Evolutionary conservation across 2,329 filamentous ascomycete genomes (phyloP).

Genomic region (Cytospora paraplurivora): DNA sequence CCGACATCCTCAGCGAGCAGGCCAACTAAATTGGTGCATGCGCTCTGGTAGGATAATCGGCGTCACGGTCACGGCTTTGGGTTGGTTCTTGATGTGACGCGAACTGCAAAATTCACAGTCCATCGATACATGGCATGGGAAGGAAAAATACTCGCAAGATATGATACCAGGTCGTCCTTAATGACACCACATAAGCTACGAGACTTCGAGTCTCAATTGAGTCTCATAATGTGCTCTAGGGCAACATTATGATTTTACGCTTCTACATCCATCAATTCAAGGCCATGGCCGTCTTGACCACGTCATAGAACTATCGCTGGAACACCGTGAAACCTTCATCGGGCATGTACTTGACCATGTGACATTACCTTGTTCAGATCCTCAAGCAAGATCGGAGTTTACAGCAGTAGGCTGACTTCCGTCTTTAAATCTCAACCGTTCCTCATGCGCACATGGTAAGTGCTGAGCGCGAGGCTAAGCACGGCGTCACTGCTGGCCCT

Average conservation of each 20-base stretch:
- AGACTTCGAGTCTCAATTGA: slow-evolving; percentile 6
- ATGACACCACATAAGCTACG: slow-evolving; percentile 15
- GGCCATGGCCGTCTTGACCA: slow-evolving; percentile 20
- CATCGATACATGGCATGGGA: slow-evolving; percentile 22
- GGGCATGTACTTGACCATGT: too few relatives aligned
- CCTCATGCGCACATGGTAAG: too few relatives aligned
- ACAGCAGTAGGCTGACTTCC: too few relatives aligned
- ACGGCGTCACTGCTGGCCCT: too few relatives aligned
- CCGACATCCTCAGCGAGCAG: slow-evolving; percentile 88
- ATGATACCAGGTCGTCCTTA: slow-evolving; percentile 29
- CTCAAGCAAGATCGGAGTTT: background rate
- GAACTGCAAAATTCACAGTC: slow-evolving; percentile 10
- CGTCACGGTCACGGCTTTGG: slow-evolving; percentile 25
- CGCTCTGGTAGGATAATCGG: slow-evolving; percentile 8
- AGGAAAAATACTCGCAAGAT: slow-evolving; percentile 19
- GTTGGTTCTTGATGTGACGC: slow-evolving; percentile 22
- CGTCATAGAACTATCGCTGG: background rate
- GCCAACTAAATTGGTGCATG: slow-evolving; percentile 58
- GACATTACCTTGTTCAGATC: background rate
- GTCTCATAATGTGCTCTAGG: slow-evolving; percentile 19
- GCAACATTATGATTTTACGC: slow-evolving; percentile 27
- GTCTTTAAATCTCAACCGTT: too few relatives aligned
- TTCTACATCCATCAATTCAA: slow-evolving; percentile 27
- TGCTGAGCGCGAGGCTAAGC: too few relatives aligned
- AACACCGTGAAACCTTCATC: background rate